Evolutionary conservation across 805 yeast species (phyloP).

Genomic region (Candida stauntonica): DNA sequence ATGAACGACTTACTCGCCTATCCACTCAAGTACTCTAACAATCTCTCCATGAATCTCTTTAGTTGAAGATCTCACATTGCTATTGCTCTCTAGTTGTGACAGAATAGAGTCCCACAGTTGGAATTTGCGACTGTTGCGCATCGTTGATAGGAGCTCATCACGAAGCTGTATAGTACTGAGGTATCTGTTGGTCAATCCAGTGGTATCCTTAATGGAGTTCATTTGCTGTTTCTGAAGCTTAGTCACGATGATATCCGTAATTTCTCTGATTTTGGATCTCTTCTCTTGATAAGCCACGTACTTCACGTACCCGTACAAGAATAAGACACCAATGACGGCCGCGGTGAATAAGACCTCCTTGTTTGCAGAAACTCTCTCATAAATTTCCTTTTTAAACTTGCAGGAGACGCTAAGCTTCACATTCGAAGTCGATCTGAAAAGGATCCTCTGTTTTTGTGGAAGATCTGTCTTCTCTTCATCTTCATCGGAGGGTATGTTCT

Average conservation of each 20-base stretch:
- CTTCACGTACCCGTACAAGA: constrained; percentile 29
- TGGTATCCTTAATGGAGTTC: constrained; percentile 29
- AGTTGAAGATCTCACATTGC: constrained; percentile 57
- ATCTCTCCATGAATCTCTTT: constrained; percentile 84
- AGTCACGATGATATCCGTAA: constrained; percentile 44
- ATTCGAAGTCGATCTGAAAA: constrained; percentile 73
- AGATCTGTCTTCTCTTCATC: constrained; percentile 35
- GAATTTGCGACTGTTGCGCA: constrained; percentile 32
- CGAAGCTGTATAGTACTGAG: constrained; percentile 71
- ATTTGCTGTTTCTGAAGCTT: constrained; percentile 46
- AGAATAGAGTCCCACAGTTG: constrained; percentile 57
- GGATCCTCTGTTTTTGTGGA: constrained; percentile 29
- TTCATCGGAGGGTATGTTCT: constrained; percentile 36
- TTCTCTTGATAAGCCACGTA: constrained; percentile 35
- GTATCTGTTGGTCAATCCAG: constrained; percentile 38
- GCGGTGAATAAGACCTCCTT: constrained; percentile 18
- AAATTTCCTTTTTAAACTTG: constrained; percentile 48
- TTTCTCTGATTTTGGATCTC: constrained; percentile 38
- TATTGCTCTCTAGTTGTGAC: constrained; percentile 54
- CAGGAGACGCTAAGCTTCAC: constrained; percentile 56
- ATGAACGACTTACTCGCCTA: constrained; percentile 36
- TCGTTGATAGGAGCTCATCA: constrained; percentile 48
- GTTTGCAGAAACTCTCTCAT: constrained; percentile 32
- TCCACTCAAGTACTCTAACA: constrained; percentile 87
- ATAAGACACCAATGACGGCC: background rate